These are phyloP conservation scores for Candida hispaniensis DNA, from an alignment of 805 yeast genomes.

Conservation along the genomic window DNA sequence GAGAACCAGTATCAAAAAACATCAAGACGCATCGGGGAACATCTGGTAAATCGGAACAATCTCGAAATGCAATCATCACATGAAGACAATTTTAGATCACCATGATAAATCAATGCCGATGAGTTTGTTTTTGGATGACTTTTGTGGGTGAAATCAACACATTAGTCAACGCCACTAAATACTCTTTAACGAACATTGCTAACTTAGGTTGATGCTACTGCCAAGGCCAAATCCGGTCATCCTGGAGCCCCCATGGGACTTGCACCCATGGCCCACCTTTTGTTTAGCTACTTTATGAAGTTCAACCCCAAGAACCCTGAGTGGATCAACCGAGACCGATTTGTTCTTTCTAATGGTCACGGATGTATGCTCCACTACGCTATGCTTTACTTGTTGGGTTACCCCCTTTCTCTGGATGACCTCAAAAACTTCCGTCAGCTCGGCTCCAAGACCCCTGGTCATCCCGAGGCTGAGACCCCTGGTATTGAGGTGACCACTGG, in stretches of 20 bases:
- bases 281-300: conserved; percentile 64
- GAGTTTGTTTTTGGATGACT: too few species aligned
- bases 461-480: conserved; percentile 33
- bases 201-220: conserved; percentile 62
- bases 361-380: conserved; percentile 86
- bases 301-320: conserved; percentile 85
- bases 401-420: conserved; percentile 69
- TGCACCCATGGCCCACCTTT: conserved; percentile 89
- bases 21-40: not conserved
- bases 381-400: conserved; percentile 77
- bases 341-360: conserved; percentile 92
- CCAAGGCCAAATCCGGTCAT: conserved; percentile 90
- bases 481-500: conserved; percentile 35
- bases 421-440: conserved; percentile 83
- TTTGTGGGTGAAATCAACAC: too few species aligned
- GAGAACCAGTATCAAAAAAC: not conserved
- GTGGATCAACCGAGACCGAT: conserved; percentile 94
- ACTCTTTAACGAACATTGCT: not conserved
- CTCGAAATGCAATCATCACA: too few species aligned
- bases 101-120: too few species aligned
- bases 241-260: conserved; percentile 99
- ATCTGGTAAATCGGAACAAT: not conserved
- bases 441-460: conserved; percentile 60
- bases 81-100: too few species aligned
- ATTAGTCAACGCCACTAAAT: not conserved